Percentiles rank a stretch among this genome's conserved stretches.
These are phyloP conservation scores for Aspergillus ellipticus DNA, from an alignment of 495 filamentous ascomycete genomes.

Conservation along the genomic window DNA sequence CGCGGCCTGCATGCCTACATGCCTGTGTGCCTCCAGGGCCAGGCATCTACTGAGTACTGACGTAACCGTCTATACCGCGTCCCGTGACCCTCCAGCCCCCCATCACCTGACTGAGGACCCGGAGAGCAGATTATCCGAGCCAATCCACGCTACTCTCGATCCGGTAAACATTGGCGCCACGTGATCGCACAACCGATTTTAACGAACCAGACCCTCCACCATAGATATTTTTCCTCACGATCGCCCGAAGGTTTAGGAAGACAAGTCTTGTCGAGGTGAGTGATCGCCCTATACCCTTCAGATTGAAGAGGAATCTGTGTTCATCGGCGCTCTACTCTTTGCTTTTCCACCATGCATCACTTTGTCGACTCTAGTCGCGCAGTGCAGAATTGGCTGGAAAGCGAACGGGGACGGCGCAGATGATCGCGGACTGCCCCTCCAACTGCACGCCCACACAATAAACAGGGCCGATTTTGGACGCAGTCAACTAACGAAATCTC, in stretches of 20 bases:
- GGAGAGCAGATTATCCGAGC: conserved; percentile 10
- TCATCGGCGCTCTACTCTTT: neutral
- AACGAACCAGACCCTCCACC: conserved; percentile 30
- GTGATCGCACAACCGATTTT: conserved; percentile 51
- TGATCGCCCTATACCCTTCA: neutral
- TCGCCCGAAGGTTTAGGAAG: conserved; percentile 53
- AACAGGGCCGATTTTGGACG: too few relatives aligned
- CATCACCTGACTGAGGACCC: conserved; percentile 11
- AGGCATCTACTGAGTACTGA: too few relatives aligned
- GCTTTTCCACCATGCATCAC: neutral
- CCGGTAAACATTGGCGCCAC: conserved; percentile 18
- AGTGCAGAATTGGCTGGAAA: neutral
- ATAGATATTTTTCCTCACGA: conserved; percentile 32
- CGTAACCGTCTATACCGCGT: too few relatives aligned
- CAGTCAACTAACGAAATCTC: conserved; percentile 1
- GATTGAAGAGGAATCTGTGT: neutral
- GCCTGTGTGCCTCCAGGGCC: too few relatives aligned
- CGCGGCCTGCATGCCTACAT: neutral
- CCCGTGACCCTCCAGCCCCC: neutral
- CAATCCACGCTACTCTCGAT: conserved; percentile 8
- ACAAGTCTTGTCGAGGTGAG: conserved; percentile 55
- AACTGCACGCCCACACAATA: too few relatives aligned
- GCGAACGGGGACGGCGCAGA: neutral
- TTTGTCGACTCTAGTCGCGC: neutral
- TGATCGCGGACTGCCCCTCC: neutral